These are phyloP conservation scores for Stachybotrys chartarum DNA, from an alignment of 2,329 filamentous ascomycete species.

Conservation along the genomic window DNA sequence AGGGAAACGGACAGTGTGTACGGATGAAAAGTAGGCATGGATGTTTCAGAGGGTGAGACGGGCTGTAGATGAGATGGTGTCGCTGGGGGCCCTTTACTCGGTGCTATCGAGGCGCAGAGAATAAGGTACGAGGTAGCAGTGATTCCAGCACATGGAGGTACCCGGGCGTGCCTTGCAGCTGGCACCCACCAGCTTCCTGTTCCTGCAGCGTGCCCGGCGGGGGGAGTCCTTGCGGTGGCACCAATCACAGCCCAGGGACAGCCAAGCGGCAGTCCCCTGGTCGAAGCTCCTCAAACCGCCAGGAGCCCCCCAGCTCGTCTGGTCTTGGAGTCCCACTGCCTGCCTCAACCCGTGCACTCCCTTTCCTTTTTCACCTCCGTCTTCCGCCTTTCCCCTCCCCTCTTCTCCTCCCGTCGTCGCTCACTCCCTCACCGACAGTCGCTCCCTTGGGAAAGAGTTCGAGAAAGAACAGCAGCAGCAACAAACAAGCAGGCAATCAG, in stretches of 20 bases:
- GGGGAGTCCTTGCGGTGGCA: neutral
- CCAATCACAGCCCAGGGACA: neutral
- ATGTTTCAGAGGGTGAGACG: neutral
- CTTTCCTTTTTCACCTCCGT: slow-evolving; percentile 7
- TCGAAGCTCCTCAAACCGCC: neutral
- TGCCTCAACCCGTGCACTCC: neutral
- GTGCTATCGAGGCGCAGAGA: too few relatives aligned
- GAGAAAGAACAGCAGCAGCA: neutral
- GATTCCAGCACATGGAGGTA: too few relatives aligned
- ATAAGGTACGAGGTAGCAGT: too few relatives aligned
- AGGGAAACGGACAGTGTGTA: neutral
- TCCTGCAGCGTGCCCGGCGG: neutral
- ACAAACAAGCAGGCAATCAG: neutral
- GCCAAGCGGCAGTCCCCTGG: too few relatives aligned
- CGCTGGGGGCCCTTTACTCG: too few relatives aligned
- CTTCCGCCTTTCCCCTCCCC: neutral
- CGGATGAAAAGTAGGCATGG: too few relatives aligned
- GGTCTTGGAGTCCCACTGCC: too few relatives aligned
- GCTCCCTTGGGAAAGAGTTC: neutral
- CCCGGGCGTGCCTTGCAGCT: neutral
- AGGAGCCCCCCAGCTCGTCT: too few relatives aligned
- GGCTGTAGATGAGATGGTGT: too few relatives aligned
- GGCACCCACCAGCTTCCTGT: neutral
- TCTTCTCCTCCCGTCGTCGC: neutral
- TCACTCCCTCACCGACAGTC: neutral